Evolutionary conservation across 1,139 yeast species (phyloP).

Genomic region (Candida sp.): DNA sequence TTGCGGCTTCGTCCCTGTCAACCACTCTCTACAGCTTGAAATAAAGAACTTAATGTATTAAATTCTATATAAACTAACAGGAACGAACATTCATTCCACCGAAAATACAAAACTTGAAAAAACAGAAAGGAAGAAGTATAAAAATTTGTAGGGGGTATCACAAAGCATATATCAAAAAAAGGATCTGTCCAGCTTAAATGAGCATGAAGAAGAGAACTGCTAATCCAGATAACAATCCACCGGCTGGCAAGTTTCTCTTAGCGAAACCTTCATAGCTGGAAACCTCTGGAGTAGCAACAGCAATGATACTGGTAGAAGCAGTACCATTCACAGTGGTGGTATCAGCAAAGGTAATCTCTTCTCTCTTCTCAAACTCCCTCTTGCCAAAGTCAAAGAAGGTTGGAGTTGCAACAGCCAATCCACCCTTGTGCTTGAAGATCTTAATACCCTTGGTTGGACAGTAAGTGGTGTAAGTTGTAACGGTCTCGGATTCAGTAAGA

Average conservation of each 20-base stretch:
- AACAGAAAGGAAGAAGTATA: neutral
- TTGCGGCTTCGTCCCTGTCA: no score
- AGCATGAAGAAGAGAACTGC: neutral
- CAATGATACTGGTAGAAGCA: neutral
- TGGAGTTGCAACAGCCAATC: neutral
- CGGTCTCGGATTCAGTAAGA: conserved; percentile 4
- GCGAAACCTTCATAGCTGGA: neutral
- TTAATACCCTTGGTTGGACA: conserved; percentile 8
- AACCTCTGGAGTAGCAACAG: neutral
- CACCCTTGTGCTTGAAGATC: neutral
- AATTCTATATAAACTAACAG: neutral
- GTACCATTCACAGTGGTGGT: neutral
- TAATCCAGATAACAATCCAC: neutral
- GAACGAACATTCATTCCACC: neutral
- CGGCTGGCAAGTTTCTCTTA: neutral
- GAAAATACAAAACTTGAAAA: neutral
- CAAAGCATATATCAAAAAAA: no score
- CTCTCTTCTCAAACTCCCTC: neutral
- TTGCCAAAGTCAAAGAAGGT: neutral
- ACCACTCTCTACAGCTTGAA: no score
- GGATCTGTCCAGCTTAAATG: neutral
- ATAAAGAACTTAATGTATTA: neutral
- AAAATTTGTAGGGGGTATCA: neutral
- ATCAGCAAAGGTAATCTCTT: neutral
- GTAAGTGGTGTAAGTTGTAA: conserved; percentile 10